Conservation (phyloP, 164 flowering plant genomes). For the Stephania yunnanensis region DNA sequence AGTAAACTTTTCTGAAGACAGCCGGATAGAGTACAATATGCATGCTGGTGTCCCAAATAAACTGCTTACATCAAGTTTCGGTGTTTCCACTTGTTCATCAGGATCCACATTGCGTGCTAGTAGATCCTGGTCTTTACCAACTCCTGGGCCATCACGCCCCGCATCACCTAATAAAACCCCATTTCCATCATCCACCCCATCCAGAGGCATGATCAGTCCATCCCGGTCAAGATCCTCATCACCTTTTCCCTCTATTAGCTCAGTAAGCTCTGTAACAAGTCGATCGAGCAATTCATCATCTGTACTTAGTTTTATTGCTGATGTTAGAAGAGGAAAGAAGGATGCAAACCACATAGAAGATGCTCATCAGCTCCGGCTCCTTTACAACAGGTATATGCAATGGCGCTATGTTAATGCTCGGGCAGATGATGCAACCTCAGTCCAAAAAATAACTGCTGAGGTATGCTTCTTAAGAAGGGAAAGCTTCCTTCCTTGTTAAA, state of each 20-base stretch:
- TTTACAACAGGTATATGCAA: conserved; percentile 78
- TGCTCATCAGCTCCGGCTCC: conserved; percentile 73
- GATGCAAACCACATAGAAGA: conserved; percentile 65
- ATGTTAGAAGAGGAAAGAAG: conserved; percentile 71
- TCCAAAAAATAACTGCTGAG: conserved; percentile 65
- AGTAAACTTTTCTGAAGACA: conserved; percentile 28
- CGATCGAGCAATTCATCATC: conserved; percentile 56
- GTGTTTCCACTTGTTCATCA: conserved; percentile 25
- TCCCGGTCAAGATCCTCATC: conserved; percentile 53
- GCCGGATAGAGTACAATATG: conserved; percentile 23
- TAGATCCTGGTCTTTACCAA: conserved; percentile 49
- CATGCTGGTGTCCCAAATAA: conserved; percentile 24
- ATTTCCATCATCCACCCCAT: conserved; percentile 29
- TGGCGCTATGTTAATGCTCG: conserved; percentile 83
- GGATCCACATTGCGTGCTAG: conserved; percentile 30
- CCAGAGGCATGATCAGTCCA: conserved; percentile 67
- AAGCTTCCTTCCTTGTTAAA: not conserved
- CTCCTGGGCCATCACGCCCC: conserved; percentile 39
- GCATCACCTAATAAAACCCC: conserved; percentile 53
- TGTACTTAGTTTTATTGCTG: conserved; percentile 74
- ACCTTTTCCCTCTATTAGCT: conserved; percentile 19
- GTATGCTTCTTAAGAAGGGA: conserved; percentile 24
- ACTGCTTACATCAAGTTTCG: conserved; percentile 14
- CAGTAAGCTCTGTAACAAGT: conserved; percentile 23
- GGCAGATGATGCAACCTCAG: conserved; percentile 44